Evolutionary conservation across 306 rosid genomes (phyloP).

Genomic region (Dryas drummondii): DNA sequence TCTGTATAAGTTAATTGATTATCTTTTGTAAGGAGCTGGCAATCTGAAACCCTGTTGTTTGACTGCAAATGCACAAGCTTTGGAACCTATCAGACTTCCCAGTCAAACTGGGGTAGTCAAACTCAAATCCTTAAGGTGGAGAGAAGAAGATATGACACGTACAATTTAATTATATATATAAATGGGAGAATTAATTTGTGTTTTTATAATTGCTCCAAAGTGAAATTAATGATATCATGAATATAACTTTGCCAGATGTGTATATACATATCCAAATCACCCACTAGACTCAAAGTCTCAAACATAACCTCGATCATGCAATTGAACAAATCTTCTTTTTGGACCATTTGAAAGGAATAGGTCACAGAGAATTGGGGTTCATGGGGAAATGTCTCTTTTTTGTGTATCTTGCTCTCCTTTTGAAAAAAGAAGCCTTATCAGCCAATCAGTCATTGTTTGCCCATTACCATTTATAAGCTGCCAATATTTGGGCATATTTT

Average conservation of each 20-base stretch:
- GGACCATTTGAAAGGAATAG: background rate
- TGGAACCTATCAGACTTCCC: too few relatives aligned
- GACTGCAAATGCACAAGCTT: too few relatives aligned
- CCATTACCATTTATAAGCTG: slow-evolving; percentile 13
- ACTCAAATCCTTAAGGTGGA: background rate
- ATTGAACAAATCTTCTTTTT: background rate
- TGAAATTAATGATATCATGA: background rate
- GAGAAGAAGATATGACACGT: background rate
- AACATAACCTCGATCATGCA: too few relatives aligned
- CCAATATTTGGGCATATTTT: background rate
- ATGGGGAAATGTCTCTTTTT: background rate
- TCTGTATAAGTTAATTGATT: background rate
- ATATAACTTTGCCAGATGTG: background rate
- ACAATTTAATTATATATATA: too few relatives aligned
- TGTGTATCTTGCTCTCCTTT: background rate
- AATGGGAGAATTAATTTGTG: background rate
- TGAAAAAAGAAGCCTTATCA: background rate
- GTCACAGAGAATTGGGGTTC: background rate
- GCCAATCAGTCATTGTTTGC: background rate
- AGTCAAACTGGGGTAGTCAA: background rate
- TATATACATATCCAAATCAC: background rate
- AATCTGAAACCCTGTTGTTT: too few relatives aligned
- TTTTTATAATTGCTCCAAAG: background rate
- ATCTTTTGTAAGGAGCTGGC: too few relatives aligned
- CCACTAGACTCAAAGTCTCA: background rate